These are phyloP conservation scores for Adenanthera pavonina DNA, from an alignment of 306 rosid genomes.

Conservation along the genomic window DNA sequence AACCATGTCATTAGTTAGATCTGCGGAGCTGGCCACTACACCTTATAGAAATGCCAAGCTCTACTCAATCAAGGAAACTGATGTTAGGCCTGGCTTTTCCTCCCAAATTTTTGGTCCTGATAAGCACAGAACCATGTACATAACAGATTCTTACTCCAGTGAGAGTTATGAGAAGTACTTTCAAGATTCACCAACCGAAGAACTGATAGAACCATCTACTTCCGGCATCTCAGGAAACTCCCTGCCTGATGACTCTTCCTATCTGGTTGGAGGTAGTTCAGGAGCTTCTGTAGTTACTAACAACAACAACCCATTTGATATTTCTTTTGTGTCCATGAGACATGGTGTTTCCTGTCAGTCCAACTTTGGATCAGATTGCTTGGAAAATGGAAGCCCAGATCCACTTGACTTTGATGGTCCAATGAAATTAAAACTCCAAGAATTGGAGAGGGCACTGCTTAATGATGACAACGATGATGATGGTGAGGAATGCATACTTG, in stretches of 20 bases:
- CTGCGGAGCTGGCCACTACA: conserved; percentile 60
- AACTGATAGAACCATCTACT: conserved; percentile 54
- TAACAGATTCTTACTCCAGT: conserved; percentile 61
- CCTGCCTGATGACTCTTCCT: conserved; percentile 48
- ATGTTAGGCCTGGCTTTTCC: conserved; percentile 55
- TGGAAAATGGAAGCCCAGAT: conserved; percentile 66
- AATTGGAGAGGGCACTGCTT: conserved; percentile 86
- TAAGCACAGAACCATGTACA: conserved; percentile 51
- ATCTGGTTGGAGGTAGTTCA: conserved; percentile 46
- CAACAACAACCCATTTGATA: conserved; percentile 44
- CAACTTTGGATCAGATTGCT: conserved; percentile 54
- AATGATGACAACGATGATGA: conserved; percentile 67
- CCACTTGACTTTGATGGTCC: conserved; percentile 50
- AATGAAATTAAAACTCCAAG: conserved; percentile 83
- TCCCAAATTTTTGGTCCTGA: conserved; percentile 57
- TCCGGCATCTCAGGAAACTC: conserved; percentile 65
- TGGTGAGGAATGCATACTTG: conserved; percentile 57
- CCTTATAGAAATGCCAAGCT: conserved; percentile 69
- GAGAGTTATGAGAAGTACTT: conserved; percentile 88
- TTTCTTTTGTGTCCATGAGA: conserved; percentile 45
- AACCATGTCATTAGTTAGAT: conserved; percentile 74
- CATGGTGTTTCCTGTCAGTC: conserved; percentile 48
- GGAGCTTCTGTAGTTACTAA: conserved; percentile 45
- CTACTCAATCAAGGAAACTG: conserved; percentile 67
- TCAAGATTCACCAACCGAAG: conserved; percentile 73